Percentiles rank a stretch among this genome's conserved stretches.
phyloP scores from a whole-genome alignment of 352 stramenopile genomes.

The Aphanomyces invadans region DNA sequence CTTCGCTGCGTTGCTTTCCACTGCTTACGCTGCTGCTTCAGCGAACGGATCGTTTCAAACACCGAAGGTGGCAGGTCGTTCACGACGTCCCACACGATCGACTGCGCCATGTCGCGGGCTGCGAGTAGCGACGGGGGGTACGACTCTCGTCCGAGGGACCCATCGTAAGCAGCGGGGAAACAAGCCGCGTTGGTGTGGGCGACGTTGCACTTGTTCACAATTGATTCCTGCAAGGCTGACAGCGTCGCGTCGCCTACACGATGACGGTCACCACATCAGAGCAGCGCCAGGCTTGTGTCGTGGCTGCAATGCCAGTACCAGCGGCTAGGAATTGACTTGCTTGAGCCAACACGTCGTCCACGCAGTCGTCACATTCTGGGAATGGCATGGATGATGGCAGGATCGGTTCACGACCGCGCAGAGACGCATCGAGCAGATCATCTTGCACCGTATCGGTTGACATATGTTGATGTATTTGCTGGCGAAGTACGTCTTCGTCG shows the following conservation, averaged over 20 bases:
- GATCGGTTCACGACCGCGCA: too few species aligned
- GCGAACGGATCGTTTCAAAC: background rate
- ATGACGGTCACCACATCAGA: too few species aligned
- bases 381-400: background rate
- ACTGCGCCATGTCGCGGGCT: background rate
- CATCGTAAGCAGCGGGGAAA: background rate
- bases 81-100: background rate
- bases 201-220: background rate
- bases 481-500: background rate
- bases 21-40: background rate
- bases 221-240: background rate
- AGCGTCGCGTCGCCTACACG: background rate
- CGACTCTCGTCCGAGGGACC: background rate
- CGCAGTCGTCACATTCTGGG: background rate
- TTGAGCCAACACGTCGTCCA: slow-evolving; percentile 4
- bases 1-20: background rate
- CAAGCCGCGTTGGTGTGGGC: background rate
- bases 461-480: background rate
- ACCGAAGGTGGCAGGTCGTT: background rate
- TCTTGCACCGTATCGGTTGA: too few species aligned
- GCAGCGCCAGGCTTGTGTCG: too few species aligned
- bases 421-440: too few species aligned
- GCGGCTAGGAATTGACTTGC: background rate
- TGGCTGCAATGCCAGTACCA: too few species aligned
- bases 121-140: background rate